phyloP scores from a whole-genome alignment of 2,329 filamentous ascomycete genomes.

The Exophiala viscosa region DNA sequence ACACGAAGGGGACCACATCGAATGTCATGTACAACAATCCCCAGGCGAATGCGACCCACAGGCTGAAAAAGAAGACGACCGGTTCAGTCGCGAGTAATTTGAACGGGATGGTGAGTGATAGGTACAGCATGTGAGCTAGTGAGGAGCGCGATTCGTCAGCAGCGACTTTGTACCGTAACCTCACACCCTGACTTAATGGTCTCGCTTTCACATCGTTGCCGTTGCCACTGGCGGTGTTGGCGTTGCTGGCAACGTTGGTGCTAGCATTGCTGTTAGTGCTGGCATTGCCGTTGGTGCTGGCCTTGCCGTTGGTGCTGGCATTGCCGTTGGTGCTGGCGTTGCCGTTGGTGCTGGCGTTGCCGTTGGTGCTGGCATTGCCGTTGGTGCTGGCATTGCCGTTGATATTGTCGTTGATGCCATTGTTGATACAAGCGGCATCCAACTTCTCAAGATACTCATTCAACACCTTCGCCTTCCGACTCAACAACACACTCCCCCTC shows the following conservation, averaged over 20 bases:
- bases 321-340: too few species aligned
- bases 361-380: too few species aligned
- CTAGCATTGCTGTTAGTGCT: too few species aligned
- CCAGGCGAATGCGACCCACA: constrained; percentile 90
- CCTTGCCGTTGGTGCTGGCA: too few species aligned
- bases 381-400: too few species aligned
- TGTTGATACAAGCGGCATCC: background rate
- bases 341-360: too few species aligned
- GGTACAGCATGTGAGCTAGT: constrained; percentile 24
- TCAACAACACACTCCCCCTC: constrained; percentile 73
- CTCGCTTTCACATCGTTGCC: constrained; percentile 9
- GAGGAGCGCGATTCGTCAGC: constrained; percentile 25
- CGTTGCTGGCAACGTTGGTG: too few species aligned
- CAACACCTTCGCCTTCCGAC: constrained; percentile 66
- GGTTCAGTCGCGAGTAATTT: constrained; percentile 60
- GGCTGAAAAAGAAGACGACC: constrained; percentile 68
- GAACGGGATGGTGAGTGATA: constrained; percentile 29
- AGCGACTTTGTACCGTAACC: constrained; percentile 24
- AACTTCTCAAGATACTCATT: constrained; percentile 76
- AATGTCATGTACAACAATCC: constrained; percentile 84
- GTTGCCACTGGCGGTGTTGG: constrained; percentile 48
- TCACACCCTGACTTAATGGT: background rate
- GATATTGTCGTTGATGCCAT: too few species aligned
- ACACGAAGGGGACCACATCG: constrained; percentile 74
- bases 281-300: too few species aligned